These are phyloP conservation scores for Ceratocystis alfenasii DNA, from an alignment of 2,329 filamentous ascomycete species.

Conservation along the genomic window DNA sequence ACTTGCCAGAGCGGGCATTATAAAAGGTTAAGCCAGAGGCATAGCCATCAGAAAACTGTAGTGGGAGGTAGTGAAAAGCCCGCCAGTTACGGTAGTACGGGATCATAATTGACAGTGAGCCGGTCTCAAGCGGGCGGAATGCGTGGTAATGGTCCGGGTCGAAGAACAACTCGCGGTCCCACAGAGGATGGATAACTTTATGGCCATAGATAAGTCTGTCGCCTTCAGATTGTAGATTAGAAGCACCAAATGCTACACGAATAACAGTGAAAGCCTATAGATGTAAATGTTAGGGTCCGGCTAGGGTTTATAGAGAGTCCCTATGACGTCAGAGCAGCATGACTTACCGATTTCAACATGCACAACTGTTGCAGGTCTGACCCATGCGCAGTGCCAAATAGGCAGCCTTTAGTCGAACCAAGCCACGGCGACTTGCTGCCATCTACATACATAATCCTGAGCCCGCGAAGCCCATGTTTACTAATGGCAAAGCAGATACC, in stretches of 20 bases:
- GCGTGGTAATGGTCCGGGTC: constrained; percentile 13
- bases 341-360: constrained; percentile 18
- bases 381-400: constrained; percentile 18
- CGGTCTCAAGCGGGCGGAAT: constrained; percentile 17
- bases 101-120: constrained; percentile 20
- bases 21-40: constrained; percentile 18
- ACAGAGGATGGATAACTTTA: constrained; percentile 20
- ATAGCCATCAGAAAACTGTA: constrained; percentile 18
- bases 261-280: constrained; percentile 19
- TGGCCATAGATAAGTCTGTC: constrained; percentile 15
- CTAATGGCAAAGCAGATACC: constrained; percentile 21
- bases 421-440: constrained; percentile 19
- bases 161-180: constrained; percentile 18
- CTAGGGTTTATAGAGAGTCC: background rate
- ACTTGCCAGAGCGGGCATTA: constrained; percentile 18
- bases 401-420: constrained; percentile 19
- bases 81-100: constrained; percentile 21
- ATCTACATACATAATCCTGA: constrained; percentile 20
- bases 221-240: constrained; percentile 20
- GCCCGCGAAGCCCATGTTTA: constrained; percentile 20
- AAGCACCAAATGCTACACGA: constrained; percentile 19
- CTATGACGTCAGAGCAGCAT: background rate
- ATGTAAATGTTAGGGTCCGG: background rate
- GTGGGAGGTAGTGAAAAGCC: constrained; percentile 16
- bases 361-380: constrained; percentile 17